Evolutionary conservation across 805 yeast species (phyloP), one percentile per base, ranked within the genome.

Genomic region (Candida endomychidarum): DNA sequence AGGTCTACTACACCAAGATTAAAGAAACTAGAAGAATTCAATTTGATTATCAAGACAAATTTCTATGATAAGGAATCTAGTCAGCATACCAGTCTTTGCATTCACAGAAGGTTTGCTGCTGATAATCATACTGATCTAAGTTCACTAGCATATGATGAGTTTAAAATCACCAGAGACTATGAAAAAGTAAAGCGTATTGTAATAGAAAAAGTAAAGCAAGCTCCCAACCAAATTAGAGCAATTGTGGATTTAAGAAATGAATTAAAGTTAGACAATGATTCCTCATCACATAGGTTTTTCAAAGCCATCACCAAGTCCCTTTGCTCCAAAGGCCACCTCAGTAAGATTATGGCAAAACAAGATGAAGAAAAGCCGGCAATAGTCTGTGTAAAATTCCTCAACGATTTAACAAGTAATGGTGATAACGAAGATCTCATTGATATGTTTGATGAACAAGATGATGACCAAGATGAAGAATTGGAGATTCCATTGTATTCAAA

Each of bases 1-100:
- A 70, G 91, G 47, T 81, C 89, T 42, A 65, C 83, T 28, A 80
- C 89, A 0, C 67, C 78, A 1, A 68, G 93, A 49, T 63, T 83
- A 38, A 78, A 75, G 50, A 70, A 71, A 30, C 60, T 84, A 14
- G 77, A 71, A 42, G 75, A 68, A 7, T 55, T 67, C 25, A 77
- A 76, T 15, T 58, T 80, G 12, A 72, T 81, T 4, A 60, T 60
- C 16, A 77, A 71, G 37, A 54, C 50, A 8, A 58, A 48, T 31
- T 59, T 56, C 10, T 69, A 53, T 42, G 53, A 61, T 37, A 58
- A 61, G 8, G 46, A 40, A 15, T 60, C 73, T 24, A 75, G 78
- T 2, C 77, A 74, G 41, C 76, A 74, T 30, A 77, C 86, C 6
- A 75, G 75, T 43, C 65, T 75, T 25, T 65, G 80, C 45, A 70